These are phyloP conservation scores for Seiridium cupressi DNA, from an alignment of 2,329 filamentous ascomycete species.

Conservation along the genomic window DNA sequence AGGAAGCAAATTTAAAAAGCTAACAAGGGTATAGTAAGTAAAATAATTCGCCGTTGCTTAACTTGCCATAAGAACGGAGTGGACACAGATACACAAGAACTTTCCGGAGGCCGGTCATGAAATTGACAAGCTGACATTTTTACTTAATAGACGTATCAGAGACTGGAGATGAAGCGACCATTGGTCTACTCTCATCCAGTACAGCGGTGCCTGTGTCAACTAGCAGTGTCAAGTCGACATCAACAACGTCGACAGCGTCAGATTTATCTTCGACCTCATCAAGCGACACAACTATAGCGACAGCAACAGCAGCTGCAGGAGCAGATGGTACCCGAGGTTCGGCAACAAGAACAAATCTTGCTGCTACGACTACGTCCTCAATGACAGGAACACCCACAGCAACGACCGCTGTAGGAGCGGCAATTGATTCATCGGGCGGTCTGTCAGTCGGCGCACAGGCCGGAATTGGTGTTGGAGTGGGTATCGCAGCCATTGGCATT, in stretches of 20 bases:
- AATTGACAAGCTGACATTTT: no score
- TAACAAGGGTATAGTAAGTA: no score
- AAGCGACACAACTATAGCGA: neutral
- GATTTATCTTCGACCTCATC: neutral
- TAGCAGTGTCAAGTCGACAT: no score
- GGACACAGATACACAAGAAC: no score
- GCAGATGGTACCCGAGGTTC: neutral
- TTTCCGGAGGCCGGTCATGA: no score
- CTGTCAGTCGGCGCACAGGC: slow-evolving; percentile 8
- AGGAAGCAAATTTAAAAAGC: no score
- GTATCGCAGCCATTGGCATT: slow-evolving; percentile 7
- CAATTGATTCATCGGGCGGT: neutral
- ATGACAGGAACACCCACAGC: neutral
- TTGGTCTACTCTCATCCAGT: slow-evolving; percentile 3
- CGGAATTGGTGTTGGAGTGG: slow-evolving; percentile 12
- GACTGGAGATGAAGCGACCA: slow-evolving; percentile 1
- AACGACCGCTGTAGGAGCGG: neutral
- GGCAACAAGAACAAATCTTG: neutral
- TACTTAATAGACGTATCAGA: neutral
- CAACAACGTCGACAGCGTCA: no score
- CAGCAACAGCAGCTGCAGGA: no score
- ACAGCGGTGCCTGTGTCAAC: neutral
- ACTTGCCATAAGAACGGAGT: no score
- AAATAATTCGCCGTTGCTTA: no score
- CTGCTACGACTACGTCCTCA: neutral